A percentile compares a stretch with the other conserved stretches of the same genome.
Evolutionary conservation across 352 stramenopile species (phyloP).

Genomic region (Elongisporangium undulatum): DNA sequence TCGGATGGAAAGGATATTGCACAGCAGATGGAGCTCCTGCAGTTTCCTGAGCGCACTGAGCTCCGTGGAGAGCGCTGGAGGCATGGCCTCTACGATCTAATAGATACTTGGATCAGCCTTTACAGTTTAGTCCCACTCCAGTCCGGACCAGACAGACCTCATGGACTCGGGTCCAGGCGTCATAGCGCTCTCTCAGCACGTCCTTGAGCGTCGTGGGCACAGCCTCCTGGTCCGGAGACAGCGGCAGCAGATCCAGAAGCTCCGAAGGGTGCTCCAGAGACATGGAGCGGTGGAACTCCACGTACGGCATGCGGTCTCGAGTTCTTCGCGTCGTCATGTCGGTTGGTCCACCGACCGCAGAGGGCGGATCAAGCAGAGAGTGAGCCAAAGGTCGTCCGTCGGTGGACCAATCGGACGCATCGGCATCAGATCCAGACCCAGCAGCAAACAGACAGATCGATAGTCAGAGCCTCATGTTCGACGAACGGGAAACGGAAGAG

Average conservation of each 20-base stretch:
- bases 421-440: conserved; percentile 2
- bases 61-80: conserved; percentile 30
- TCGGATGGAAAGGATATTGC: conserved; percentile 52
- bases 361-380: background rate
- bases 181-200: conserved; percentile 15
- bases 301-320: conserved; percentile 15
- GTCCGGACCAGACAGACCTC: conserved; percentile 15
- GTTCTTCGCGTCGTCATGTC: conserved; percentile 1
- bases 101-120: background rate
- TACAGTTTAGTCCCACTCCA: background rate
- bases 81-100: background rate
- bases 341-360: conserved; percentile 2
- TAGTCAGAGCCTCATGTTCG: conserved; percentile 18
- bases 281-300: conserved; percentile 74
- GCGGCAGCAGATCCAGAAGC: conserved; percentile 19
- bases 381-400: conserved; percentile 1
- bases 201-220: conserved; percentile 13
- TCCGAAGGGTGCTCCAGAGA: conserved; percentile 40
- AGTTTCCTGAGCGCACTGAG: conserved; percentile 34
- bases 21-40: conserved; percentile 52
- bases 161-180: conserved; percentile 28
- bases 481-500: background rate
- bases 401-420: background rate
- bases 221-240: background rate
- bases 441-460: conserved; percentile 6